These are phyloP conservation scores for Crepidotus variabilis DNA, from an alignment of 768 basidiomycete genomes.

Conservation along the genomic window DNA sequence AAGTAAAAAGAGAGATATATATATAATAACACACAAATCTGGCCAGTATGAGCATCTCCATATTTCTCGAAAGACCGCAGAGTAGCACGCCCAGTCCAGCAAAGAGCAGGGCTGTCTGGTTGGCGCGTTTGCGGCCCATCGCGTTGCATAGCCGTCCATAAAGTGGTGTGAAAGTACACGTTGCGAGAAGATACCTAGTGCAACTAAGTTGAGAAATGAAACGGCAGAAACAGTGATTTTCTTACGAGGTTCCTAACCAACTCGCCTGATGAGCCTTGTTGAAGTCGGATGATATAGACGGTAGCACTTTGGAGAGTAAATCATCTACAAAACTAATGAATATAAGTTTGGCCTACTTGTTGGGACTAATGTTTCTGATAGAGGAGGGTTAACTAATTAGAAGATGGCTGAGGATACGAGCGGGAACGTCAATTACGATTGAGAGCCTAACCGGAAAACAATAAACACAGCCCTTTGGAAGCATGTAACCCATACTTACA, in stretches of 20 bases:
- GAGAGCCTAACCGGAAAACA: constrained; percentile 20
- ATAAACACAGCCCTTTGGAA: too few relatives aligned
- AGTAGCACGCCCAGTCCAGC: constrained; percentile 60
- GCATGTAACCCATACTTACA: constrained; percentile 33
- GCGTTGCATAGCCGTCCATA: constrained; percentile 81
- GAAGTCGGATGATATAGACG: constrained; percentile 79
- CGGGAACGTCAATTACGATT: constrained; percentile 23
- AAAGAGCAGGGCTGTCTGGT: constrained; percentile 58
- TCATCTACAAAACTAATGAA: not conserved
- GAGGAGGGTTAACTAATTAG: constrained; percentile 1
- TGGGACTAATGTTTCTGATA: constrained; percentile 68
- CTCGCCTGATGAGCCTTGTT: constrained; percentile 74
- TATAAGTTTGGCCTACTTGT: constrained; percentile 46
- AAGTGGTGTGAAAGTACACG: constrained; percentile 78
- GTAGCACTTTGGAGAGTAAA: constrained; percentile 46
- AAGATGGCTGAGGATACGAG: not conserved
- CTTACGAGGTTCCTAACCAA: constrained; percentile 80
- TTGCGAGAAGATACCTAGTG: constrained; percentile 68
- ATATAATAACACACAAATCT: constrained; percentile 55
- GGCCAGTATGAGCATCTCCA: constrained; percentile 68
- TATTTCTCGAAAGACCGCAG: constrained; percentile 67
- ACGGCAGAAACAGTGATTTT: constrained; percentile 1
- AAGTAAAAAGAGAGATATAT: not conserved
- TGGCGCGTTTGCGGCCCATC: constrained; percentile 67
- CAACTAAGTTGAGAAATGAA: not conserved